Evolutionary conservation across 139 green algal genomes (phyloP).

Genomic region (Chlamydomonas sp.): DNA sequence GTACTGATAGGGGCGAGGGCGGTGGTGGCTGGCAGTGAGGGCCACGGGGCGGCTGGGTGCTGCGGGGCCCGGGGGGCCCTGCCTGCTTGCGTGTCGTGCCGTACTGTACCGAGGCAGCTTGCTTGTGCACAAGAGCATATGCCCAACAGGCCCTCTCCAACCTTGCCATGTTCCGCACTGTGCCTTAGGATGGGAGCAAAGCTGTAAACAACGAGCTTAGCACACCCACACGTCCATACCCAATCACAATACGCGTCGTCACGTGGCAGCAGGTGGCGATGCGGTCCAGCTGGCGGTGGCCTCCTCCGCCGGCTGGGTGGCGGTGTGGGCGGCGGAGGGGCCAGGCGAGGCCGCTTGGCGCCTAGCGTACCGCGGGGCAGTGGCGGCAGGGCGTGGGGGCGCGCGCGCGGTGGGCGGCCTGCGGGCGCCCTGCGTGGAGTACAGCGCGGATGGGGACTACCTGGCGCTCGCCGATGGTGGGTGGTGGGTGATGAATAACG

Average conservation of each 20-base stretch:
- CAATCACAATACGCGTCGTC: not conserved
- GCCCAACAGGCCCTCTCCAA: not conserved
- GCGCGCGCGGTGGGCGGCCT: too few relatives aligned
- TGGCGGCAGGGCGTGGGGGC: not conserved
- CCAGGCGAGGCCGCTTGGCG: conserved; percentile 42
- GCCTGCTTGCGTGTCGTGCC: not conserved
- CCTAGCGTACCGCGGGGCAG: not conserved
- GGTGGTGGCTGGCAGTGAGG: not conserved
- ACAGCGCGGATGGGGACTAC: conserved; percentile 43
- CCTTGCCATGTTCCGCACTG: too few relatives aligned
- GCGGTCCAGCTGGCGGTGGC: conserved; percentile 38
- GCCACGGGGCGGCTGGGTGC: not conserved
- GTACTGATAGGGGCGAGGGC: not conserved
- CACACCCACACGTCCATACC: not conserved
- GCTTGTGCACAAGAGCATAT: not conserved
- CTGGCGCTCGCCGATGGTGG: conserved; percentile 44
- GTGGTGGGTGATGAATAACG: not conserved
- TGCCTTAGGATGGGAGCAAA: not conserved
- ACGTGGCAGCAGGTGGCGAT: too few relatives aligned
- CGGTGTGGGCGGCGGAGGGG: conserved; percentile 31
- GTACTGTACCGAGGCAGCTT: not conserved
- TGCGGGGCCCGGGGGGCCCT: not conserved
- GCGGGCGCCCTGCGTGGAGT: conserved; percentile 20
- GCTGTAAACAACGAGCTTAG: not conserved
- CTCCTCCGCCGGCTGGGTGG: conserved; percentile 45